Evolutionary conservation across 345 rosid species (phyloP).

Genomic region (Citrus australasica): DNA sequence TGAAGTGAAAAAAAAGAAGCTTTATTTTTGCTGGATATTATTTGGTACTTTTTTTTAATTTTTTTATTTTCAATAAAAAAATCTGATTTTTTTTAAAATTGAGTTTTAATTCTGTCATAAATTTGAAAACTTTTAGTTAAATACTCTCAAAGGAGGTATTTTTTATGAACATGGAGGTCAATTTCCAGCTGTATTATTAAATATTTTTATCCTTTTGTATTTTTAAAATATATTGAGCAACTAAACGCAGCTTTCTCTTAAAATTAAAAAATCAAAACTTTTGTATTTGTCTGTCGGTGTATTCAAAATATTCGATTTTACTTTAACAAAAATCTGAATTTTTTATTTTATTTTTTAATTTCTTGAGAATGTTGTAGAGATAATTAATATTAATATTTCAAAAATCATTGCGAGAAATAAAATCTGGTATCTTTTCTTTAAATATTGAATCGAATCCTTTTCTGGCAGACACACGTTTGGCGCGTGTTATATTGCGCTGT

Average conservation of each 20-base stretch:
- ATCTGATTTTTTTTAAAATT: too few species aligned
- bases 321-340: background rate
- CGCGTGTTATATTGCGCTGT: background rate
- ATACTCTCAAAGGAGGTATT: background rate
- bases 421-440: background rate
- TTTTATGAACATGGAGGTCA: background rate
- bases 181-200: background rate
- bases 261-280: background rate
- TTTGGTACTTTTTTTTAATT: background rate
- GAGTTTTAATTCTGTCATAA: too few species aligned
- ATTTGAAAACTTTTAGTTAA: background rate
- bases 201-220: background rate
- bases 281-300: background rate
- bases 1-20: background rate
- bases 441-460: slow-evolving; percentile 6
- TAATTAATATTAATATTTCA: background rate
- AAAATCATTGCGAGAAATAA: background rate
- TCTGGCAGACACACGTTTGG: background rate
- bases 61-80: too few species aligned
- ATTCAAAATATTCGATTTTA: background rate
- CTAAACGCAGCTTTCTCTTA: background rate
- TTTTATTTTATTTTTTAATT: background rate
- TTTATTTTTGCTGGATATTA: background rate
- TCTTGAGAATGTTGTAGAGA: background rate
- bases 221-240: background rate